Evolutionary conservation across 345 rosid species (phyloP).

Genomic region (Kernera saxatilis): DNA sequence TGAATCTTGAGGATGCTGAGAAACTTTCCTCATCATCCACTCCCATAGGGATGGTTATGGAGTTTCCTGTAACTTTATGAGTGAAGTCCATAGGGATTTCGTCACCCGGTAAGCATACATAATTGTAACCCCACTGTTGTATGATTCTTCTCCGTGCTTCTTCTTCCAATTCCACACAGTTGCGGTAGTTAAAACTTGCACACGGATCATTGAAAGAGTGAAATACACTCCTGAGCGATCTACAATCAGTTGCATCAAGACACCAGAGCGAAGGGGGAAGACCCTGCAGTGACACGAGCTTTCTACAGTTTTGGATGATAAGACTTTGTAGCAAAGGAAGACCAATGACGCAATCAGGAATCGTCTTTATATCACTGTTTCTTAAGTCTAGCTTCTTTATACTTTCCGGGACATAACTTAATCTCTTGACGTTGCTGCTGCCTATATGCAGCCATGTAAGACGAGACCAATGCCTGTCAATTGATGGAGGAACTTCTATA

Average conservation of each 20-base stretch:
- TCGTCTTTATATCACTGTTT: neutral
- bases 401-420: neutral
- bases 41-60: neutral
- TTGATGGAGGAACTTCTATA: neutral
- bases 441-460: neutral
- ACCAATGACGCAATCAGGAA: neutral
- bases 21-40: neutral
- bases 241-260: neutral
- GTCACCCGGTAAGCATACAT: neutral
- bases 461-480: neutral
- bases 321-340: fast-evolving
- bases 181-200: too few species aligned
- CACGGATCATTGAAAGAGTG: too few species aligned
- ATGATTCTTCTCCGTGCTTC: neutral
- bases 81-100: neutral
- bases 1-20: neutral
- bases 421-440: neutral
- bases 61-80: neutral
- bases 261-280: neutral
- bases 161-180: neutral
- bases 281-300: neutral
- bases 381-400: neutral
- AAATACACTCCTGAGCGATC: neutral
- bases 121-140: neutral
- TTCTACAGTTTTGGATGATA: fast-evolving